Evolutionary conservation across 192 early-diverging fungal genomes (phyloP).

Genomic region (Spinellus fusiger): DNA sequence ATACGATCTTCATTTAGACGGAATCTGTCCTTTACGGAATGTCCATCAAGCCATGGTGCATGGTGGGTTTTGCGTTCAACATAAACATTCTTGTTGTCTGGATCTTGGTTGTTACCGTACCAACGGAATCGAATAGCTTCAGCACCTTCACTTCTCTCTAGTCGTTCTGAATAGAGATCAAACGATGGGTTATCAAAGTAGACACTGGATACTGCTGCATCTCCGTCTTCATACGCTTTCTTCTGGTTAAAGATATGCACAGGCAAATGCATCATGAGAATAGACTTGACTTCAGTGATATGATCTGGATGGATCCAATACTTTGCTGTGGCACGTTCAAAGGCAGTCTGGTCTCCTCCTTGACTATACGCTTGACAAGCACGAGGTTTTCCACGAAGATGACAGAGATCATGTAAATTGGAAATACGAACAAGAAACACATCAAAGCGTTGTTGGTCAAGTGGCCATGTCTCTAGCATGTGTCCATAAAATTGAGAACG

Average conservation of each 20-base stretch:
- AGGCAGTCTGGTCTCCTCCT: constrained; percentile 30
- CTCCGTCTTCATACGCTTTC: constrained; percentile 69
- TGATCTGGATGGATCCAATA: constrained; percentile 98
- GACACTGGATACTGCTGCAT: constrained; percentile 88
- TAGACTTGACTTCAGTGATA: constrained; percentile 90
- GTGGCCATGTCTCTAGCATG: constrained; percentile 63
- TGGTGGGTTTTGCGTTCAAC: constrained; percentile 33
- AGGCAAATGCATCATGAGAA: constrained; percentile 85
- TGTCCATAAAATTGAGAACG: constrained; percentile 61
- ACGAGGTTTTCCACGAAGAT: constrained; percentile 10
- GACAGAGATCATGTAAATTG: constrained; percentile 11
- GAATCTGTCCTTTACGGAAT: constrained; percentile 83
- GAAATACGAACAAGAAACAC: constrained; percentile 17
- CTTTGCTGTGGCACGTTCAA: constrained; percentile 58
- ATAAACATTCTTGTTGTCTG: constrained; percentile 16
- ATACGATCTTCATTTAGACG: constrained; percentile 87
- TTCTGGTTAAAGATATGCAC: constrained; percentile 84
- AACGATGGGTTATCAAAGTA: constrained; percentile 92
- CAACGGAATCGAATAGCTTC: constrained; percentile 90
- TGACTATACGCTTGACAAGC: constrained; percentile 2
- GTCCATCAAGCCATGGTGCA: constrained; percentile 33
- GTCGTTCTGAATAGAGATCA: constrained; percentile 82
- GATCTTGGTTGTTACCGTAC: constrained; percentile 60
- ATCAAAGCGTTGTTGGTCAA: constrained; percentile 75
- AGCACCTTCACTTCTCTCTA: constrained; percentile 84